Evolutionary conservation across 495 filamentous ascomycete genomes (phyloP).

Genomic region (Pseudotulostoma volvatum): DNA sequence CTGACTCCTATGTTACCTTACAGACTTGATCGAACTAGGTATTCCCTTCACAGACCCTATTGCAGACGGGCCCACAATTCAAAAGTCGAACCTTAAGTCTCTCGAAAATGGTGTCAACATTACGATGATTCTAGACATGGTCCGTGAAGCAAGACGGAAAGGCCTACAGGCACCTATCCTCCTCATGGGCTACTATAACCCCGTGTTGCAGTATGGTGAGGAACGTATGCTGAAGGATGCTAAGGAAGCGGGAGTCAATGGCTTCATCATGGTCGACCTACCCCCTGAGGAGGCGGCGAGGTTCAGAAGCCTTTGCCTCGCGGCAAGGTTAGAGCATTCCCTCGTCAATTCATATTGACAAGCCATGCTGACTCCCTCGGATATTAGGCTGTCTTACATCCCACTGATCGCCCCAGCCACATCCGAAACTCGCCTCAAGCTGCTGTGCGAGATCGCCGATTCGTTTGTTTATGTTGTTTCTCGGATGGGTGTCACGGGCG

Average conservation of each 20-base stretch:
- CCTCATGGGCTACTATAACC: constrained; percentile 99
- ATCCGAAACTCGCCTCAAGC: constrained; percentile 80
- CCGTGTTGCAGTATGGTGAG: constrained; percentile 82
- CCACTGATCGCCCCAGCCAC: constrained; percentile 90
- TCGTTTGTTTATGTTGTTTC: constrained; percentile 99
- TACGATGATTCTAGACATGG: constrained; percentile 56
- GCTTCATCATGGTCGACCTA: constrained; percentile 93
- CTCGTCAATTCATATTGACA: too few species aligned
- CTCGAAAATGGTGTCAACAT: constrained; percentile 81
- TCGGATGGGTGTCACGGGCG: constrained; percentile 91
- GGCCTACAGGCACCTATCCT: constrained; percentile 71
- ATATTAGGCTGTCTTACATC: constrained; percentile 66
- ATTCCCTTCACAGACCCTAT: constrained; percentile 97
- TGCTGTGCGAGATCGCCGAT: constrained; percentile 92
- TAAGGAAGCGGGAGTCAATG: constrained; percentile 75
- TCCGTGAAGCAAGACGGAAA: constrained; percentile 53
- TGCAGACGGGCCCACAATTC: constrained; percentile 87
- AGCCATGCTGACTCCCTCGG: too few species aligned
- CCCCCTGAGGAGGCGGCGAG: constrained; percentile 91
- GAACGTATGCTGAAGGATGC: constrained; percentile 75
- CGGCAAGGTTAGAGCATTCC: constrained; percentile 51
- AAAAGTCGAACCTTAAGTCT: constrained; percentile 77
- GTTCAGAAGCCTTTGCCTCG: constrained; percentile 73
- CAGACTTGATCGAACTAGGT: constrained; percentile 37
- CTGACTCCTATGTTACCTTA: neutral